Evolutionary conservation across 2,329 filamentous ascomycete genomes (phyloP).

Genomic region (Cytospora mali): DNA sequence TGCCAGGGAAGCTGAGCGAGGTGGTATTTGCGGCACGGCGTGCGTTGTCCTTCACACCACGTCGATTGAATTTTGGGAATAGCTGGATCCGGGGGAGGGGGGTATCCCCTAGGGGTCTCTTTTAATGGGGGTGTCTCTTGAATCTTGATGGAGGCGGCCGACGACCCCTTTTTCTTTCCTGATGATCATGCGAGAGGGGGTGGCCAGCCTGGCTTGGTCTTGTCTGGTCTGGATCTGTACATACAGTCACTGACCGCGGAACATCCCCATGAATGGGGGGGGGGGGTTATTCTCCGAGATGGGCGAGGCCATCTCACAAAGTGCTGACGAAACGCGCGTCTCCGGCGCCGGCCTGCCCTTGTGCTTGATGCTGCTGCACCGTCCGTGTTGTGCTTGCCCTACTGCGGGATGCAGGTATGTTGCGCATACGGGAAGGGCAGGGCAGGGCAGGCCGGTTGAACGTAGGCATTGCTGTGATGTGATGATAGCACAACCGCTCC

Average conservation of each 20-base stretch:
- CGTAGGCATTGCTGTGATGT: neutral
- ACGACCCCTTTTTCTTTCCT: neutral
- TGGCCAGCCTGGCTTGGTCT: conserved; percentile 17
- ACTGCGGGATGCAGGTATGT: conserved; percentile 29
- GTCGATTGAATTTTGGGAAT: conserved; percentile 7
- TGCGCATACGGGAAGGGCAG: conserved; percentile 26
- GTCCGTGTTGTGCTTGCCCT: conserved; percentile 28
- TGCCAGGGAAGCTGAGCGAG: conserved; percentile 20
- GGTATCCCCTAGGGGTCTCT: neutral
- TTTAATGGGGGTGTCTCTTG: neutral
- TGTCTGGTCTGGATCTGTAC: too few species aligned
- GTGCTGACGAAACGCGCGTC: conserved; percentile 16
- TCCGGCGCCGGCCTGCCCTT: conserved; percentile 13
- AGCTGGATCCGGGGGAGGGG: neutral
- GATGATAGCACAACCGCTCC: neutral
- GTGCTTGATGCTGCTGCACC: conserved; percentile 20
- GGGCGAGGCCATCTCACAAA: conserved; percentile 14
- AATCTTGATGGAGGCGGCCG: conserved; percentile 3
- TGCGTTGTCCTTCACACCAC: conserved; percentile 24
- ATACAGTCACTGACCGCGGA: conserved; percentile 2
- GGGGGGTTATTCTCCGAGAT: conserved; percentile 10
- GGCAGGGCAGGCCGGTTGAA: conserved; percentile 3
- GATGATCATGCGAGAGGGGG: neutral
- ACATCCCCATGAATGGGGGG: conserved; percentile 1
- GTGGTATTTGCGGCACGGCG: conserved; percentile 22